Evolutionary conservation across 2,329 filamentous ascomycete genomes (phyloP).

Genomic region (Rugonectria rugulosa): DNA sequence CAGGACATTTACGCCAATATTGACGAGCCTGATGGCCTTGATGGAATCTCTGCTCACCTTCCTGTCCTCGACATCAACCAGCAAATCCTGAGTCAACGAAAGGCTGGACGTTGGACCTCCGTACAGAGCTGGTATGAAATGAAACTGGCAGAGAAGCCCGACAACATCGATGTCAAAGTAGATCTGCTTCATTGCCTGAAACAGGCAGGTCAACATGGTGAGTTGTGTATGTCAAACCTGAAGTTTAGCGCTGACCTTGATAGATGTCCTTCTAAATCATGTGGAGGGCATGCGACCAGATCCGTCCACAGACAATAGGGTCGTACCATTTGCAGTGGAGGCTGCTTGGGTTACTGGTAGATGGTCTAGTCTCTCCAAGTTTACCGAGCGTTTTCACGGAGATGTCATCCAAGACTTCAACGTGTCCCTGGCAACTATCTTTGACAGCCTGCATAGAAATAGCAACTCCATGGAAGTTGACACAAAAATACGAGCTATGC

Average conservation of each 20-base stretch:
- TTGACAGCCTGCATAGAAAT: constrained; percentile 67
- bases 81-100: constrained; percentile 90
- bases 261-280: constrained; percentile 86
- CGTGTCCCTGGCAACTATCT: constrained; percentile 71
- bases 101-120: constrained; percentile 91
- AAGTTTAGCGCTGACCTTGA: constrained; percentile 28
- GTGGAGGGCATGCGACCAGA: constrained; percentile 76
- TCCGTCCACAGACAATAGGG: constrained; percentile 61
- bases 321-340: constrained; percentile 87
- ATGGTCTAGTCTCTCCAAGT: constrained; percentile 77
- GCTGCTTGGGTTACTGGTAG: constrained; percentile 89
- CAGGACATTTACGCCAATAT: constrained; percentile 97
- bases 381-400: constrained; percentile 64
- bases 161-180: constrained; percentile 78
- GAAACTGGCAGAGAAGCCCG: constrained; percentile 79
- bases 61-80: constrained; percentile 90
- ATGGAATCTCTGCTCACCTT: constrained; percentile 89
- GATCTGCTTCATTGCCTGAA: constrained; percentile 88
- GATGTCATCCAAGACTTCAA: constrained; percentile 73
- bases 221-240: constrained; percentile 38
- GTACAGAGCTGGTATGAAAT: constrained; percentile 99
- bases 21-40: constrained; percentile 95
- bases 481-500: constrained; percentile 67
- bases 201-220: constrained; percentile 94
- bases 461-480: constrained; percentile 59